Percentiles rank a stretch among this genome's conserved stretches.
Evolutionary conservation across 1,284 basidiomycete genomes (phyloP).

Genomic region (Cryptococcus sp.): DNA sequence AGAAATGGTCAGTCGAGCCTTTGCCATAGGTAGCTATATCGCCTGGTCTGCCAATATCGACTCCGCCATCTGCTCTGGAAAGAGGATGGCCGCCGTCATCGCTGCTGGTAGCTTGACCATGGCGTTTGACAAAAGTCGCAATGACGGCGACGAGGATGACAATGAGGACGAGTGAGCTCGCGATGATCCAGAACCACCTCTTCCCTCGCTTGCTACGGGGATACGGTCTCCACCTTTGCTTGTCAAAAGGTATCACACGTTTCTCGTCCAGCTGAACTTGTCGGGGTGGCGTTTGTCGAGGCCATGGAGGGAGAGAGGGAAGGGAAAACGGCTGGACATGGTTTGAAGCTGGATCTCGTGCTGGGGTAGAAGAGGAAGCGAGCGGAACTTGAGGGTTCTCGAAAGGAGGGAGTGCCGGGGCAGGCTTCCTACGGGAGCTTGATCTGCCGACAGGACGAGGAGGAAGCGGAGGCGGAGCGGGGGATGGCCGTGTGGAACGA

Average conservation of each 20-base stretch:
- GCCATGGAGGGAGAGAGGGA: too few species aligned
- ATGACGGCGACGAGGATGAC: conserved; percentile 11
- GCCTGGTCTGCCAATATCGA: conserved; percentile 16
- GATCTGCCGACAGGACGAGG: background rate
- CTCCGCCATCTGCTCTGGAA: conserved; percentile 48
- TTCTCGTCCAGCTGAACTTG: too few species aligned
- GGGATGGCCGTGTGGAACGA: too few species aligned
- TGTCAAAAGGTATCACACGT: too few species aligned
- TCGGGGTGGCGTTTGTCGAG: too few species aligned
- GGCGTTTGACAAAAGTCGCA: conserved; percentile 62
- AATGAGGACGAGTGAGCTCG: conserved; percentile 9
- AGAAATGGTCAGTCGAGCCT: conserved; percentile 22
- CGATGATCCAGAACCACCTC: conserved; percentile 8
- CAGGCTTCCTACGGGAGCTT: background rate
- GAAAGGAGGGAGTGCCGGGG: too few species aligned
- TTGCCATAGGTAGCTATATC: conserved; percentile 16
- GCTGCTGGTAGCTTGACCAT: conserved; percentile 51
- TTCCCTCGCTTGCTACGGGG: conserved; percentile 8
- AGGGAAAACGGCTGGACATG: too few species aligned
- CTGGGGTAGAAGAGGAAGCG: too few species aligned
- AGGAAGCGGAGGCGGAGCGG: background rate
- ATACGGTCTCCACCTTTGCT: too few species aligned
- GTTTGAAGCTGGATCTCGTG: too few species aligned
- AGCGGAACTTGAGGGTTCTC: too few species aligned
- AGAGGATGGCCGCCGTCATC: conserved; percentile 51